Evolutionary conservation across 2,329 filamentous ascomycete species (phyloP).

Genomic region (Colletotrichum filicis): DNA sequence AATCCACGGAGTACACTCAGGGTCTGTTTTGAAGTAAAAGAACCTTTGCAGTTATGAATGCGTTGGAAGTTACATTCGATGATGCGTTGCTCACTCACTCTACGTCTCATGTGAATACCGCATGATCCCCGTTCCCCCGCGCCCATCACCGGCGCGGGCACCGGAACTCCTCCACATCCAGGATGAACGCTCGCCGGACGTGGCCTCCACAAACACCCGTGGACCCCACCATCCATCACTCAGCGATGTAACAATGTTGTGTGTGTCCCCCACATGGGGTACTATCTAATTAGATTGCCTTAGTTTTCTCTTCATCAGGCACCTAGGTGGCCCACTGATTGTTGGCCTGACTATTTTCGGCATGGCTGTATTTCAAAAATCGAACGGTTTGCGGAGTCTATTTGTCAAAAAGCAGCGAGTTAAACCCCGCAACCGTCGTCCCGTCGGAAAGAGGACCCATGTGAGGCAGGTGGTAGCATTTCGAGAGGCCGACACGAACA

Average conservation of each 20-base stretch:
- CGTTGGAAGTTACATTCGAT: not conserved
- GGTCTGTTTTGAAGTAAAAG: not conserved
- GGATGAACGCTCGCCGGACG: not conserved
- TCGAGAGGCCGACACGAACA: not conserved
- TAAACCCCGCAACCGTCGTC: not conserved
- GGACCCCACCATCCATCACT: conserved; percentile 1
- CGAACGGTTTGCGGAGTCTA: not conserved
- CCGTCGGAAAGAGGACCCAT: not conserved
- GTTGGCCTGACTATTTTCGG: not conserved
- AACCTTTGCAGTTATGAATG: not conserved
- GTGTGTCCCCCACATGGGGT: conserved; percentile 12
- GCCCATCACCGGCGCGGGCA: not conserved
- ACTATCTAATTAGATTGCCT: not conserved
- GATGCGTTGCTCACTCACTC: not conserved
- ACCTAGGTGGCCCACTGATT: conserved; percentile 1
- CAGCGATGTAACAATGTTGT: not conserved
- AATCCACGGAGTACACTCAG: not conserved
- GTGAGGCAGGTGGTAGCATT: not conserved
- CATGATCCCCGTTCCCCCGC: conserved; percentile 5
- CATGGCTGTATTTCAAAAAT: not conserved
- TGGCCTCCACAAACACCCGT: conserved; percentile 21
- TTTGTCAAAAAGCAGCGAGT: not conserved
- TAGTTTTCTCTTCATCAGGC: not conserved
- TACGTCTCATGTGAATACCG: not conserved
- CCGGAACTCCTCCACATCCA: conserved; percentile 18